Evolutionary conservation across 1,139 yeast species (phyloP), one percentile per base, ranked within the genome.

Genomic region (Protomyces pachydermus): DNA sequence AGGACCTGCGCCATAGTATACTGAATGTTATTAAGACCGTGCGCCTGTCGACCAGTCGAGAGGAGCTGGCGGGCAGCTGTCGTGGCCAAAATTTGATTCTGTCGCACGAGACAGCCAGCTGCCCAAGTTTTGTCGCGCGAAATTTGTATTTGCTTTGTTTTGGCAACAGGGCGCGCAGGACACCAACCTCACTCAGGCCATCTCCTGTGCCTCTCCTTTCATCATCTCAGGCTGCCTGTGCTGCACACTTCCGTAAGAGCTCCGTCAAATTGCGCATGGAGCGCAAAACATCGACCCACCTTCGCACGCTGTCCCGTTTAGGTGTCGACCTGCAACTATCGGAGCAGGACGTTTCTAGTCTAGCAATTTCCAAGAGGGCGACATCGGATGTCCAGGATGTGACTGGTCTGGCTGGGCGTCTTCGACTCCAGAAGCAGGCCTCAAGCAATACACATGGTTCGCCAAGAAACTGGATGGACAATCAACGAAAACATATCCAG

Each of bases 401-500:
- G 20, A 69, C 75, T 2, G 79, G 74, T 32, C 67, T 45, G 54
- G 39, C 25, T 32, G 63, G 46, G n/a, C 56, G 67, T 6, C 18
- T 62, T 37, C 51, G 64, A 10, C 55, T 63, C 6, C 66, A 54
- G 23, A 42, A 77, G 75, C 35, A 25, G 16, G 14, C 42, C 8
- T 51, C 28, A 5, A 51, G 34, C 10, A 39, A 48, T 10, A 16
- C 58, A 10, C 39, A 64, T 2, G 62, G 71, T 16, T 71, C 72
- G 8, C 70, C 74, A 9, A 69, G 71, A 45, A 73, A 74, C 61
- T 76, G 80, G 74, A 77, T 78, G 80, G 81, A 79, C 67, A 73
- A 72, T 60, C 80, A 79, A 68, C 74, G 81, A 8, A 74, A 78
- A 66, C 75, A 75, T 64, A 67, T 79, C 35, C 81, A 81, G 67